Evolutionary conservation across 495 filamentous ascomycete genomes (phyloP).

Genomic region (Corynascus novoguineensis): DNA sequence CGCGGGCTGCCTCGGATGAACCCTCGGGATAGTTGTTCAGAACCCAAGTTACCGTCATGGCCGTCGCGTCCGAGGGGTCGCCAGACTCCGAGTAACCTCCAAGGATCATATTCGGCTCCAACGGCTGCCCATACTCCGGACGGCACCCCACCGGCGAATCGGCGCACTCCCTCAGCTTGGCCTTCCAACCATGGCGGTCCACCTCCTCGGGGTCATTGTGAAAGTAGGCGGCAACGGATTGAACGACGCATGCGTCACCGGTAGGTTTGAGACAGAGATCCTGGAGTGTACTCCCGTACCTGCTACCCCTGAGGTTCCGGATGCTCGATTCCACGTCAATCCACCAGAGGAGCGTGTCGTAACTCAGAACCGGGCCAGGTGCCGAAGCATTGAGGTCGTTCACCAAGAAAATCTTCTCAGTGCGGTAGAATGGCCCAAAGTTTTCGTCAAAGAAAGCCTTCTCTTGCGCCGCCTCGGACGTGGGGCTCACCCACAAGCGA

Average conservation of each 20-base stretch:
- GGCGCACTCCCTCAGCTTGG: constrained; percentile 62
- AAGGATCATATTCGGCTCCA: constrained; percentile 77
- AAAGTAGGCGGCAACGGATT: constrained; percentile 85
- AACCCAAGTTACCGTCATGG: constrained; percentile 93
- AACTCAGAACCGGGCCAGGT: constrained; percentile 71
- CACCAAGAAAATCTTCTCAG: constrained; percentile 88
- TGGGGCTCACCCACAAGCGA: constrained; percentile 89
- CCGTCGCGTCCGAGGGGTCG: constrained; percentile 66
- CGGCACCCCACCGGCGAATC: constrained; percentile 75
- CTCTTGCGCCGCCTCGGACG: constrained; percentile 83
- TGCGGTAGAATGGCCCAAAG: constrained; percentile 93
- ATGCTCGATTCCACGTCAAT: constrained; percentile 80
- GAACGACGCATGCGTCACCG: constrained; percentile 83
- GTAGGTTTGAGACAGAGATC: constrained; percentile 94
- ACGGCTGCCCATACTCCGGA: constrained; percentile 78
- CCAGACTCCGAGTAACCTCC: constrained; percentile 67
- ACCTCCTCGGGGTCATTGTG: constrained; percentile 55
- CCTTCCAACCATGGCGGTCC: constrained; percentile 61
- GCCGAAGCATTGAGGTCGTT: constrained; percentile 67
- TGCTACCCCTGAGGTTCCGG: constrained; percentile 57
- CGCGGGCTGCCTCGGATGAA: constrained; percentile 57
- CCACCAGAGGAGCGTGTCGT: constrained; percentile 90
- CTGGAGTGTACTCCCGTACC: constrained; percentile 59
- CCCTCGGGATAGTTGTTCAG: constrained; percentile 79
- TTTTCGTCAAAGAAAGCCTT: constrained; percentile 92